Conservation (phyloP, 1,139 yeast species). For the Eremothecium gossypii region DNA sequence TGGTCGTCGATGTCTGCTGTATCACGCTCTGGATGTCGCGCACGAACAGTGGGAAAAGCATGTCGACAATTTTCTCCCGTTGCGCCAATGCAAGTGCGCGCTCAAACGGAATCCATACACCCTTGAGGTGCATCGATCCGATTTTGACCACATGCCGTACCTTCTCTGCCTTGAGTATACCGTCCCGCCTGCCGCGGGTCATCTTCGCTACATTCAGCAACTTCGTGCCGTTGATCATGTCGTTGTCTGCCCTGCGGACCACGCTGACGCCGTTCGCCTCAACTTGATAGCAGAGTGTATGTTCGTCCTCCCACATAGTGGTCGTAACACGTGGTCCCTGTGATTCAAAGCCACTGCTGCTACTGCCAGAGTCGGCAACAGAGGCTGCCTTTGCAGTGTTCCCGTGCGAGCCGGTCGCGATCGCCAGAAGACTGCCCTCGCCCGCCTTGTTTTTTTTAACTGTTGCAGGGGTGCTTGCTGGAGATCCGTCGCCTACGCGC, state of each 20-base stretch:
- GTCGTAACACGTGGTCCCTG: conserved; percentile 72
- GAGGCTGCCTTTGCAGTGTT: background rate
- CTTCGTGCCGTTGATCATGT: conserved; percentile 92
- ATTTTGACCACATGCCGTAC: conserved; percentile 87
- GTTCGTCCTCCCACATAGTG: conserved; percentile 96
- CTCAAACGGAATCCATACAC: conserved; percentile 97
- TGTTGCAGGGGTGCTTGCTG: background rate
- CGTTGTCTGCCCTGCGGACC: conserved; percentile 86
- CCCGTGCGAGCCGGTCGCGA: background rate
- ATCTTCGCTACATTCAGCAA: conserved; percentile 84
- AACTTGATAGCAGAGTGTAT: conserved; percentile 88
- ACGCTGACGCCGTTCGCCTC: conserved; percentile 88
- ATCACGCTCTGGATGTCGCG: conserved; percentile 71
- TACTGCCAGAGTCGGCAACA: background rate
- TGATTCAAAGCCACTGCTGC: conserved; percentile 1
- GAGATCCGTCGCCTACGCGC: too few relatives aligned
- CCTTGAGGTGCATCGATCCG: conserved; percentile 95
- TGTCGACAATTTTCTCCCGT: conserved; percentile 77
- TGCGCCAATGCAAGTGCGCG: conserved; percentile 88
- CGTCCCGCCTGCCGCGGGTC: conserved; percentile 95
- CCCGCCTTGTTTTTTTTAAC: background rate
- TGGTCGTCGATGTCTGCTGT: conserved; percentile 28
- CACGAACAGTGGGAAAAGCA: conserved; percentile 80
- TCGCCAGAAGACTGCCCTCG: background rate
- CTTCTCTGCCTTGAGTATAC: conserved; percentile 82